Evolutionary conservation across 805 yeast genomes (phyloP).

Genomic region (Candida caryicola): DNA sequence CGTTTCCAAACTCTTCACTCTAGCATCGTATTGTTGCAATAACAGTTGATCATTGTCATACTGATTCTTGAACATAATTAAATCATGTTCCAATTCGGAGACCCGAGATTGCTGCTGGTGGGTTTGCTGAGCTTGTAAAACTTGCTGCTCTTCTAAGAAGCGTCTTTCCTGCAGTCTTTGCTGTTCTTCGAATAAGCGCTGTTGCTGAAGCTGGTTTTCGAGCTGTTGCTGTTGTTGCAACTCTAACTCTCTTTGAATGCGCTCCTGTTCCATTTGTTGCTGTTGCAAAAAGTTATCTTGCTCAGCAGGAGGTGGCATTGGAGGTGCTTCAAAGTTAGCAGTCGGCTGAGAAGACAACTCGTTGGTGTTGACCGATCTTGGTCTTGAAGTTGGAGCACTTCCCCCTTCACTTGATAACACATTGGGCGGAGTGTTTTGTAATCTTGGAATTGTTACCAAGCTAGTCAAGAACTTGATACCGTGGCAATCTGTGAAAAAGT

Average conservation of each 20-base stretch:
- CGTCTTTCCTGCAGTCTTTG: slow-evolving; percentile 66
- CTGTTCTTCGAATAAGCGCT: slow-evolving; percentile 70
- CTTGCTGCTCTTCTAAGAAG: slow-evolving; percentile 64
- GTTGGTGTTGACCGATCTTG: slow-evolving; percentile 22
- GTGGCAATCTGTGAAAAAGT: slow-evolving; percentile 88
- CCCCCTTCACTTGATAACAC: slow-evolving; percentile 47
- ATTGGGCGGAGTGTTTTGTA: slow-evolving; percentile 59
- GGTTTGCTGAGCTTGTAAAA: slow-evolving; percentile 63
- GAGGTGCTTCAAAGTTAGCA: slow-evolving; percentile 25
- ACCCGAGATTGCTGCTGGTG: slow-evolving; percentile 75
- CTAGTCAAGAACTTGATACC: slow-evolving; percentile 78
- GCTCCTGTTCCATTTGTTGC: slow-evolving; percentile 56
- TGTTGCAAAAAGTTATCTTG: slow-evolving; percentile 44
- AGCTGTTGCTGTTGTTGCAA: slow-evolving; percentile 65
- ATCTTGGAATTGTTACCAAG: slow-evolving; percentile 74
- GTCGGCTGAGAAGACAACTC: slow-evolving; percentile 44
- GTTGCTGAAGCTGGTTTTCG: slow-evolving; percentile 66
- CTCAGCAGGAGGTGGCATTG: slow-evolving; percentile 37
- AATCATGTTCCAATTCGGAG: slow-evolving; percentile 78
- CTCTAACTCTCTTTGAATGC: slow-evolving; percentile 60
- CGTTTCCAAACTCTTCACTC: slow-evolving; percentile 76
- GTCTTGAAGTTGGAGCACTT: slow-evolving; percentile 28
- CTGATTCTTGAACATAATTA: slow-evolving; percentile 70
- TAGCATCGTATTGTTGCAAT: slow-evolving; percentile 80
- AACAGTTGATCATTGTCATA: slow-evolving; percentile 82